Percentiles rank a stretch among this genome's conserved stretches.
Evolutionary conservation across 2,329 filamentous ascomycete species (phyloP).

Genomic region (Colletotrichum simmondsii): DNA sequence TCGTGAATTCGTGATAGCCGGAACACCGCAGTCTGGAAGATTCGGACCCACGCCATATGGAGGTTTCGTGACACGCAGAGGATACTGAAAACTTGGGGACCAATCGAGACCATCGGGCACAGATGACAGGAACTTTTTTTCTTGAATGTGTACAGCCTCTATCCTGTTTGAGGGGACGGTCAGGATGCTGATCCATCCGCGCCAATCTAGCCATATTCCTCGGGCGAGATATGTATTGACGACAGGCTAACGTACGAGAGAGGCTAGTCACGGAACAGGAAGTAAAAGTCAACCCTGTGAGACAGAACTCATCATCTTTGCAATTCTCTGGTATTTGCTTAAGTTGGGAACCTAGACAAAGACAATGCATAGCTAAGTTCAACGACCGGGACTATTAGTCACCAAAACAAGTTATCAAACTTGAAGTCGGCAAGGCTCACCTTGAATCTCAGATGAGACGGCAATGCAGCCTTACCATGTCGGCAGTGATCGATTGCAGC

Average conservation of each 20-base stretch:
- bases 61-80: background rate
- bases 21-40: background rate
- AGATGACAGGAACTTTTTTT: background rate
- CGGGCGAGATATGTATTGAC: background rate
- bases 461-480: slow-evolving; percentile 1
- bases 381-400: background rate
- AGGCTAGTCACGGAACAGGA: background rate
- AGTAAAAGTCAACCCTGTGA: background rate
- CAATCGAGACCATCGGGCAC: background rate
- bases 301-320: too few species aligned
- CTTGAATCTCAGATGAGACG: background rate
- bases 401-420: background rate
- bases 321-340: background rate
- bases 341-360: background rate
- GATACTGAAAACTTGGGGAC: background rate
- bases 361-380: background rate
- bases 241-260: background rate
- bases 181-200: background rate
- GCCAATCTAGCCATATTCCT: background rate
- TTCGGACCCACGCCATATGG: background rate
- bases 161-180: background rate
- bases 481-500: background rate
- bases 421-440: background rate
- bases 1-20: background rate
- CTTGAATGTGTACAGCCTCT: background rate